phyloP scores from a whole-genome alignment of 192 early-diverging fungal genomes.

The Coemansia reversa region DNA sequence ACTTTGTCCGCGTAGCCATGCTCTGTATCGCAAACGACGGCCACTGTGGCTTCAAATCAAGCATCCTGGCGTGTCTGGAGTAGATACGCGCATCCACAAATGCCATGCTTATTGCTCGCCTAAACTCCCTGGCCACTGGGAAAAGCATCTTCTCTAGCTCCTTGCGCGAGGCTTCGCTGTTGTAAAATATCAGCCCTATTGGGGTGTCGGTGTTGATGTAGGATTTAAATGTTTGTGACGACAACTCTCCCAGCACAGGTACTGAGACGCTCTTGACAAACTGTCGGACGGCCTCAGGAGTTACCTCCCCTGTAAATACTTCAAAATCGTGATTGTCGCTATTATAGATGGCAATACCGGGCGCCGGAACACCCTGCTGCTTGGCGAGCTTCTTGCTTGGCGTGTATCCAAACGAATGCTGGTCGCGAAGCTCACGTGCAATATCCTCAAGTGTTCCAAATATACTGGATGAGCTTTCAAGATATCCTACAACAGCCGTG shows the following conservation, averaged over 20 bases:
- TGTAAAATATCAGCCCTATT: slow-evolving; percentile 83
- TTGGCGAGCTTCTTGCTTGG: slow-evolving; percentile 59
- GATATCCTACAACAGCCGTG: slow-evolving; percentile 83
- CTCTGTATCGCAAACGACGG: slow-evolving; percentile 93
- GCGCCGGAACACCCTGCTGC: slow-evolving; percentile 56
- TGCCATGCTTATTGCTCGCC: slow-evolving; percentile 83
- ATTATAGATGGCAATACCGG: slow-evolving; percentile 80
- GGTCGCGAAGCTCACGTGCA: slow-evolving; percentile 78
- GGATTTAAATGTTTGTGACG: slow-evolving; percentile 76
- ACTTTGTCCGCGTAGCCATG: slow-evolving; percentile 70
- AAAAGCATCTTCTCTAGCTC: slow-evolving; percentile 57
- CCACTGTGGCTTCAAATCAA: slow-evolving; percentile 84
- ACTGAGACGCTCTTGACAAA: slow-evolving; percentile 78
- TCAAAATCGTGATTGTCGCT: slow-evolving; percentile 76
- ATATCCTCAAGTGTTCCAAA: slow-evolving; percentile 62
- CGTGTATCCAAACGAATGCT: slow-evolving; percentile 80
- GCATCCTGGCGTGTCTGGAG: slow-evolving; percentile 74
- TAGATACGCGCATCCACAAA: slow-evolving; percentile 85
- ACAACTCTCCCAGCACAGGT: slow-evolving; percentile 88
- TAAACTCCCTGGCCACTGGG: slow-evolving; percentile 72
- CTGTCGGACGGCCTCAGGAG: slow-evolving; percentile 51
- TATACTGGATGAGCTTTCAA: slow-evolving; percentile 59
- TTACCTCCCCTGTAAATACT: slow-evolving; percentile 60
- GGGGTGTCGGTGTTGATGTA: slow-evolving; percentile 84
- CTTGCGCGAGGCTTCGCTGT: slow-evolving; percentile 59